Evolutionary conservation across 192 early-diverging fungal genomes (phyloP).

Genomic region (Geosiphon pyriformis): DNA sequence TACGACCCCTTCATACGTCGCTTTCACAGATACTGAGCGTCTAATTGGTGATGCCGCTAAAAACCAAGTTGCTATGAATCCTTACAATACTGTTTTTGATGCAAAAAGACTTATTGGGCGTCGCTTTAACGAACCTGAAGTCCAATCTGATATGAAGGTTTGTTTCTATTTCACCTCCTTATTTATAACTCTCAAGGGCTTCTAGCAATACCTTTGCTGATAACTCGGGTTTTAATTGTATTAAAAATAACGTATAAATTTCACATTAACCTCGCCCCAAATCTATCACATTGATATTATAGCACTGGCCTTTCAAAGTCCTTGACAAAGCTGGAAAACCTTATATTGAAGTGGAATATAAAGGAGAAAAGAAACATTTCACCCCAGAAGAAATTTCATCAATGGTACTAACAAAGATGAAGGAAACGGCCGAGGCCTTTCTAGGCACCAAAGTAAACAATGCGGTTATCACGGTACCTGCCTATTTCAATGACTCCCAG

Average conservation of each 20-base stretch:
- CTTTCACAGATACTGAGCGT: slow-evolving; percentile 95
- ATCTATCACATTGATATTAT: neutral
- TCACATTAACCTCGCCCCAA: too few relatives aligned
- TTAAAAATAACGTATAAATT: too few relatives aligned
- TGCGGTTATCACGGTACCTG: slow-evolving; percentile 97
- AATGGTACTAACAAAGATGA: slow-evolving; percentile 98
- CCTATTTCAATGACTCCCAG: slow-evolving; percentile 99
- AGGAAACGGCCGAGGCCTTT: slow-evolving; percentile 92
- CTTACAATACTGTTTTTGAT: slow-evolving; percentile 97
- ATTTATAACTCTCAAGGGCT: neutral
- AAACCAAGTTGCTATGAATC: slow-evolving; percentile 99
- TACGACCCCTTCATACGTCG: slow-evolving; percentile 96
- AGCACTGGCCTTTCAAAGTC: slow-evolving; percentile 97
- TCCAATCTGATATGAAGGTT: slow-evolving; percentile 94
- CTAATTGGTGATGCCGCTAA: slow-evolving; percentile 99
- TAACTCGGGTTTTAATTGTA: neutral
- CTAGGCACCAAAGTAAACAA: slow-evolving; percentile 79
- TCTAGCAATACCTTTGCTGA: neutral
- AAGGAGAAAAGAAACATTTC: slow-evolving; percentile 96
- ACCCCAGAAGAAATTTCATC: slow-evolving; percentile 96
- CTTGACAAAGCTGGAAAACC: slow-evolving; percentile 85
- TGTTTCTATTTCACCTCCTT: neutral
- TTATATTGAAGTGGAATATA: slow-evolving; percentile 85
- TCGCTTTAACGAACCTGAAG: slow-evolving; percentile 84
- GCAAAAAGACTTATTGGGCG: slow-evolving; percentile 99